Evolutionary conservation across 2,329 filamentous ascomycete species (phyloP).

Genomic region (Venturia asperata): DNA sequence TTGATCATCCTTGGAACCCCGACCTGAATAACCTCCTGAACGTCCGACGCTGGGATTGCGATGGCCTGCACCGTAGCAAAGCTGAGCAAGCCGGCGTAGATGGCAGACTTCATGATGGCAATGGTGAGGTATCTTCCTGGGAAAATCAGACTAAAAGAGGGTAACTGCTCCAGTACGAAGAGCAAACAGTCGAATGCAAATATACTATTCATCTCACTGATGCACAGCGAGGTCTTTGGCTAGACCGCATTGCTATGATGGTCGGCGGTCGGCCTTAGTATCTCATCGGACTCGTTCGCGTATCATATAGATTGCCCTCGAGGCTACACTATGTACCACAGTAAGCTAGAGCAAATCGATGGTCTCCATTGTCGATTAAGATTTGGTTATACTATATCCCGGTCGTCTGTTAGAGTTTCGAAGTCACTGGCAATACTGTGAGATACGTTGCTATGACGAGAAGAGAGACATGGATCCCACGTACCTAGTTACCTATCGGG

Average conservation of each 20-base stretch:
- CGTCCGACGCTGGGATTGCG: not conserved
- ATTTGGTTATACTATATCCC: not conserved
- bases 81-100: not conserved
- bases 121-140: too few species aligned
- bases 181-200: too few species aligned
- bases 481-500: too few species aligned
- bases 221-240: not conserved
- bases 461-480: too few species aligned
- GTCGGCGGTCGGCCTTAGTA: not conserved
- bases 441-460: too few species aligned
- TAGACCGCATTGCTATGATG: not conserved
- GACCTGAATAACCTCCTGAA: not conserved
- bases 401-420: too few species aligned
- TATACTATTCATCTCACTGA: too few species aligned
- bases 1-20: slow-evolving; percentile 15
- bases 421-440: too few species aligned
- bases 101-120: not conserved
- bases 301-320: not conserved
- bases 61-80: slow-evolving; percentile 15
- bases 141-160: not conserved
- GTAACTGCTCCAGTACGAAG: not conserved
- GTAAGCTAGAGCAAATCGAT: not conserved
- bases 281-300: not conserved
- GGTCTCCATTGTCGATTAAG: slow-evolving; percentile 5
- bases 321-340: too few species aligned